Evolutionary conservation across 441 rosid species (phyloP).

Genomic region (Hura crepitans): DNA sequence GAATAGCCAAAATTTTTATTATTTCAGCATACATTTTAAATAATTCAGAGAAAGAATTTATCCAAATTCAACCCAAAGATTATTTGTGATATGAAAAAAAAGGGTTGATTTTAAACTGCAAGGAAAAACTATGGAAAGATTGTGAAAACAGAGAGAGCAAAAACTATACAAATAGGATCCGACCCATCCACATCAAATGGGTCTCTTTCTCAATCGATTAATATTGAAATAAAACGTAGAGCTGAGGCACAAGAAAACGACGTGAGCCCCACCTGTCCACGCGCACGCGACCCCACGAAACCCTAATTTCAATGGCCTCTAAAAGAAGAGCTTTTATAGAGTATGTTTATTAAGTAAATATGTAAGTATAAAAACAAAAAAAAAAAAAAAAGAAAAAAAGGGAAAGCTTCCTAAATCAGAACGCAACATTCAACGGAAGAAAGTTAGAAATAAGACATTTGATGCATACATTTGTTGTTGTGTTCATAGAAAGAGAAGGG

Average conservation of each 20-base stretch:
- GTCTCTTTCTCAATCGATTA: neutral
- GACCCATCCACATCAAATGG: neutral
- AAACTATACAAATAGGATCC: neutral
- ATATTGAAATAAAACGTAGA: constrained; percentile 20
- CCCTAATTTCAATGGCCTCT: constrained; percentile 54
- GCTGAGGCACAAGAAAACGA: constrained; percentile 43
- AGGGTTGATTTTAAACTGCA: neutral
- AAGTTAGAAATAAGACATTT: constrained; percentile 1
- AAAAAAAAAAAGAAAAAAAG: neutral
- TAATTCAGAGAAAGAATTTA: no score
- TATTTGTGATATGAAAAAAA: neutral
- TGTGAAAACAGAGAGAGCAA: constrained; percentile 10
- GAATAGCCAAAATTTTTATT: no score
- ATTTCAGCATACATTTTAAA: no score
- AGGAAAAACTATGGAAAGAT: constrained; percentile 16
- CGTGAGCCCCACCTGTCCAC: constrained; percentile 56
- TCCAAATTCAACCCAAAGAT: no score
- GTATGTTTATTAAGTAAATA: no score
- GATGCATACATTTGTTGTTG: neutral
- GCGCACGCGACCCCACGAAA: constrained; percentile 51
- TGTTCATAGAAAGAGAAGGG: neutral
- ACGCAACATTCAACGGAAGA: constrained; percentile 1
- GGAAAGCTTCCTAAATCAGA: constrained; percentile 16
- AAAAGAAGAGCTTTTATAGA: constrained; percentile 25
- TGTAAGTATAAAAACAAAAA: neutral